phyloP scores from a whole-genome alignment of 805 yeast species.

The Suhomyces canberraensis region DNA sequence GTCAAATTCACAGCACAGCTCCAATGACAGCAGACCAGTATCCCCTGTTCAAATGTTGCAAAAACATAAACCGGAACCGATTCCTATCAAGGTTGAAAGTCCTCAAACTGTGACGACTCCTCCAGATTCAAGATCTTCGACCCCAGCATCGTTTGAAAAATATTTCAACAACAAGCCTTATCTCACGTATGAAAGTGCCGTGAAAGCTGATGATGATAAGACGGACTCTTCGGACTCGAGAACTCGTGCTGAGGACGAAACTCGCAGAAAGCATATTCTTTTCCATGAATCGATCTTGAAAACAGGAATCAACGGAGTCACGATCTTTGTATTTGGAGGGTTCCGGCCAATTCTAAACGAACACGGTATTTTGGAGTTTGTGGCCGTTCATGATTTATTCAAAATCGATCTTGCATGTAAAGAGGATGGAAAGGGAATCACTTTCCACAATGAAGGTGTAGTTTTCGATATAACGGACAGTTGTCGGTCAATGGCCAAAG shows the following conservation, averaged over 20 bases:
- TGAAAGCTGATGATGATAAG: neutral
- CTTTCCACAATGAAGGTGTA: slow-evolving; percentile 21
- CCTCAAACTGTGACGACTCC: neutral
- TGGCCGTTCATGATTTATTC: slow-evolving; percentile 32
- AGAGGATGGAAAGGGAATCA: slow-evolving; percentile 13
- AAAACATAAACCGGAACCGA: neutral
- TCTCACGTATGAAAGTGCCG: neutral
- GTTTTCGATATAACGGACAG: slow-evolving; percentile 10
- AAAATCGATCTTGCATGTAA: slow-evolving; percentile 30
- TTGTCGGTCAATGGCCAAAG: slow-evolving; percentile 2
- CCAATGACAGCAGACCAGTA: slow-evolving; percentile 18
- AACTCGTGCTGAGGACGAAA: neutral
- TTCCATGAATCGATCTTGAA: slow-evolving; percentile 9
- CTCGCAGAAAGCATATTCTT: neutral
- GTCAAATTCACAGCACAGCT: slow-evolving; percentile 19
- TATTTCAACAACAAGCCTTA: neutral
- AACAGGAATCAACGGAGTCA: slow-evolving; percentile 13
- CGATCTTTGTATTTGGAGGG: slow-evolving; percentile 41
- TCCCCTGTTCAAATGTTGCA: slow-evolving; percentile 16
- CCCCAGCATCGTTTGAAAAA: slow-evolving; percentile 1
- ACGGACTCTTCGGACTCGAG: neutral
- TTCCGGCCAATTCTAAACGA: slow-evolving; percentile 16
- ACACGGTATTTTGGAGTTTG: slow-evolving; percentile 19
- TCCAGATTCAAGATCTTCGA: slow-evolving; percentile 1
- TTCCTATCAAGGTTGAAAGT: neutral